Base-by-base conservation (phyloP, 441 rosid genomes). In the Monsonia emarginata region DNA sequence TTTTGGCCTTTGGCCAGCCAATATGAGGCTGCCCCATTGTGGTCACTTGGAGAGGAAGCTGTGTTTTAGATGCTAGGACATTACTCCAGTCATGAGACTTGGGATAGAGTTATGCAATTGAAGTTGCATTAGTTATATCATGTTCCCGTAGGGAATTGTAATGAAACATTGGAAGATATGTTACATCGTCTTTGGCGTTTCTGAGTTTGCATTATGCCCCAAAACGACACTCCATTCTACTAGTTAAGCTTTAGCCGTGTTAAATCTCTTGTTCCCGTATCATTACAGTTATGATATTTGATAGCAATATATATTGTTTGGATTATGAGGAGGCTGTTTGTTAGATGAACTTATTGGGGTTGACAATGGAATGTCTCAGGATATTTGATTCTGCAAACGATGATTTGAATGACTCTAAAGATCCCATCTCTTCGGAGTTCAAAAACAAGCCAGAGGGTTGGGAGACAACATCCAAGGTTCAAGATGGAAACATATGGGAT, bases 401-500 rank as follows among this genome's bases (percentile, higher is more conserved):
- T 42, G 91, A 88, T 74, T 78, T 85, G 75, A 87, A 84, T 60
- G 78, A 81, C 73, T 54, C 88, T 18, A 79, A 80, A 70, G 66
- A 82, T 4, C 70, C 86, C 9, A 80, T 84, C 80, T 75, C 88
- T 38, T 75, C 89, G 2, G 93, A 86, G 71, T 68, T 87, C 64
- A 85, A 90, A 72, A 87, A 82, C 77, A 90, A 90, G 82, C 93
- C 98, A 8, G 97, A 87, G 76, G 96, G 97, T 18, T 93, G 98
- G 98, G 95, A 93, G 80, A 84, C 95, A 68, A 84, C 86, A 7
- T 70, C 93, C 21, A 90, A 85, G 74, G 84, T 80, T 27, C 89
- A 83, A 70, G 98, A 90, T 56, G 96, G 92, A 21, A 89, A 85
- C 64, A 72, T 88, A 34, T 93, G 97, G 97, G 96, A 90, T 54